phyloP scores from a whole-genome alignment of 345 rosid species.

The Raphanus sativus region DNA sequence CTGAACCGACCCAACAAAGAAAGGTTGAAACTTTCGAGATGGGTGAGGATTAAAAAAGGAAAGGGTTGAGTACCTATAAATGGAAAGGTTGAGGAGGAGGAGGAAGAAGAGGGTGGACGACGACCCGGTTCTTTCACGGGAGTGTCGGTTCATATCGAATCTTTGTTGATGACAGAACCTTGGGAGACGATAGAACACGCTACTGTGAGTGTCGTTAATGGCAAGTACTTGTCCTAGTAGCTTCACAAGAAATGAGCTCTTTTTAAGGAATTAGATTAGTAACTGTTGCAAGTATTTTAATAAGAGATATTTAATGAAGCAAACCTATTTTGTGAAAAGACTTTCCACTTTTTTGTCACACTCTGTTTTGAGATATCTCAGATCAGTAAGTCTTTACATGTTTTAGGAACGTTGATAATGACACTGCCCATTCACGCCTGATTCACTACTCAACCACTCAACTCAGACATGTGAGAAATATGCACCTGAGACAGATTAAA shows the following conservation, averaged over 20 bases:
- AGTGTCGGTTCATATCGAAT: conserved; percentile 21
- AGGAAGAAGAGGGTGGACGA: neutral
- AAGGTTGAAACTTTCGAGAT: conserved; percentile 7
- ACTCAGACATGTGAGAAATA: neutral
- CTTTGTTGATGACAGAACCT: neutral
- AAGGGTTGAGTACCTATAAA: conserved; percentile 37
- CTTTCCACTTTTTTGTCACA: neutral
- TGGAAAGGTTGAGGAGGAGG: conserved; percentile 34
- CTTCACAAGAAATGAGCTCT: neutral
- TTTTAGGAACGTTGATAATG: neutral
- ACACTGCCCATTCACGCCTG: neutral
- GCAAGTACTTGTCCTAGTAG: conserved; percentile 1
- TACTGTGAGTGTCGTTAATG: neutral
- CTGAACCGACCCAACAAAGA: neutral
- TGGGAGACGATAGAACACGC: neutral
- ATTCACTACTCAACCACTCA: neutral
- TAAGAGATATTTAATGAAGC: neutral
- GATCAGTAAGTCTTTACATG: neutral
- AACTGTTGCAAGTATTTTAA: neutral
- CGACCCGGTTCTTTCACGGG: conserved; percentile 1
- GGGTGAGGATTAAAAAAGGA: neutral
- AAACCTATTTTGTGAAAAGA: neutral
- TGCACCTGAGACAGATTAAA: neutral
- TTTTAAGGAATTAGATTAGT: conserved; percentile 11
- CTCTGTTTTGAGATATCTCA: neutral